phyloP scores from a whole-genome alignment of 306 rosid genomes.

The Gynostemma pentaphyllum region DNA sequence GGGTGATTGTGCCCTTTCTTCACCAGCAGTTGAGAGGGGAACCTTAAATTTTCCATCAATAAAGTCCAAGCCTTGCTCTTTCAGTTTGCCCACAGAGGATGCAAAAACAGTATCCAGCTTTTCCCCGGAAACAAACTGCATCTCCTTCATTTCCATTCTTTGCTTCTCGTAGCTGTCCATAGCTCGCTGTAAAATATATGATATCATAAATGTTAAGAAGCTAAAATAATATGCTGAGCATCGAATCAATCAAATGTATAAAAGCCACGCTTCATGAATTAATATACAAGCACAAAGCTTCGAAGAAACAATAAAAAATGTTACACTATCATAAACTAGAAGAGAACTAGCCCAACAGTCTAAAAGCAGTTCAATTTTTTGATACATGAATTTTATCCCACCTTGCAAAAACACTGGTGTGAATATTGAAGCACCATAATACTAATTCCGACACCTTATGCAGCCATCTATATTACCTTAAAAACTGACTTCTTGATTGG shows the following conservation, averaged over 20 bases:
- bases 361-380: background rate
- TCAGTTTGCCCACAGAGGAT: too few species aligned
- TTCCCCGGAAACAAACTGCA: conserved; percentile 16
- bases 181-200: conserved; percentile 58
- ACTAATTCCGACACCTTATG: background rate
- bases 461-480: conserved; percentile 40
- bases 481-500: conserved; percentile 43
- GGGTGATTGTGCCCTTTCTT: conserved; percentile 20
- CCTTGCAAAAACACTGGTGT: background rate
- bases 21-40: conserved; percentile 24
- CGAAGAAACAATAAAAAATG: background rate
- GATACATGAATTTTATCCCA: background rate
- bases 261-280: too few species aligned
- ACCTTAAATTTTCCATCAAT: conserved; percentile 27
- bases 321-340: background rate
- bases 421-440: background rate
- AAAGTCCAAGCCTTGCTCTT: conserved; percentile 22
- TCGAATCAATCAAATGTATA: background rate
- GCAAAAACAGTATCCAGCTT: too few species aligned
- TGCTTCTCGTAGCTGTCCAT: conserved; percentile 74
- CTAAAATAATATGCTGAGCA: background rate
- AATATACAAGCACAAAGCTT: background rate
- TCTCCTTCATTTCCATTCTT: conserved; percentile 32
- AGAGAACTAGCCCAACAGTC: background rate
- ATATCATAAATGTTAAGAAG: background rate